These are phyloP conservation scores for Fusarium euwallaceae DNA, from an alignment of 2,329 filamentous ascomycete genomes.

Conservation along the genomic window DNA sequence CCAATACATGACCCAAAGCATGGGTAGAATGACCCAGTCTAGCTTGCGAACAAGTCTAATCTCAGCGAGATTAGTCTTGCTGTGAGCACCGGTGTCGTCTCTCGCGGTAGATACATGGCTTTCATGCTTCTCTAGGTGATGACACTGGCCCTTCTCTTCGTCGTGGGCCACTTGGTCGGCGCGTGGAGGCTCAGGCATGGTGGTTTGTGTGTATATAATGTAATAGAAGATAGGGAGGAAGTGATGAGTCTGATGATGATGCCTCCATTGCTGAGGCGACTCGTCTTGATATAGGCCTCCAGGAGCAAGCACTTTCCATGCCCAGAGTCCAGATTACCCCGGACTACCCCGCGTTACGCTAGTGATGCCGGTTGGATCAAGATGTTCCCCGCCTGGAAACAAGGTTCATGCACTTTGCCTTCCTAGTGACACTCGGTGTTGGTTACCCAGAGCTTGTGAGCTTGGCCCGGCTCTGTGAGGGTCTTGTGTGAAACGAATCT, in stretches of 20 bases:
- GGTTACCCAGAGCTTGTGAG: not conserved
- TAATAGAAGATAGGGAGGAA: not conserved
- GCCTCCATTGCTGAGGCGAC: not conserved
- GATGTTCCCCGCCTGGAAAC: not conserved
- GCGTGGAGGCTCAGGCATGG: slow-evolving; percentile 3
- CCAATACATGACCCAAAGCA: slow-evolving; percentile 57
- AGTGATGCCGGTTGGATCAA: not conserved
- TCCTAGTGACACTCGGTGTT: not conserved
- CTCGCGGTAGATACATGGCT: slow-evolving; percentile 5
- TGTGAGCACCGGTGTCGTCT: slow-evolving; percentile 34
- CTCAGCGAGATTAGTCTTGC: slow-evolving; percentile 34
- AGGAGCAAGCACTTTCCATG: not conserved
- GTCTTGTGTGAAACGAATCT: no score
- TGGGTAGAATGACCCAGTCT: slow-evolving; percentile 42
- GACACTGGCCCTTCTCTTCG: slow-evolving; percentile 25
- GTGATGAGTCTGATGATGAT: not conserved
- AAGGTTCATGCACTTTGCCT: slow-evolving; percentile 3
- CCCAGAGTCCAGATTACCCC: slow-evolving; percentile 22
- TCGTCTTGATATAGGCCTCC: slow-evolving; percentile 17
- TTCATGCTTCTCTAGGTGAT: slow-evolving; percentile 26
- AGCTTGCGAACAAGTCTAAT: slow-evolving; percentile 38
- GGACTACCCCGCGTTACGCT: slow-evolving; percentile 28
- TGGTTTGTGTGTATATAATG: not conserved
- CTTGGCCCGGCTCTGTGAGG: not conserved
- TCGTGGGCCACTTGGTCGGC: not conserved